Evolutionary conservation across 495 filamentous ascomycete genomes (phyloP).

Genomic region (Niebla homalea): DNA sequence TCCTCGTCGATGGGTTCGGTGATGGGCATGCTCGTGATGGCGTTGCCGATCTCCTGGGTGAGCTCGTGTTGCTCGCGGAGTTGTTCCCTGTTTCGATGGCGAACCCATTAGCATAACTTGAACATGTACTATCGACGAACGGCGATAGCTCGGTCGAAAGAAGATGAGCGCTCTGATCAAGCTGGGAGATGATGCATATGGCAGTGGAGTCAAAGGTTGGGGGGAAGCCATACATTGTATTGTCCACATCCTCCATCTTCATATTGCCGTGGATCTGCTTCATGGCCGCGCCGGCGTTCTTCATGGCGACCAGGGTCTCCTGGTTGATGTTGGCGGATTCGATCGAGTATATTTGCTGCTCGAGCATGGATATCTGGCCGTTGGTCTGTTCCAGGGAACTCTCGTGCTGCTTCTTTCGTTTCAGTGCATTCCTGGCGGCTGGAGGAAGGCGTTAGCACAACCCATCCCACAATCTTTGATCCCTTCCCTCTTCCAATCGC

Average conservation of each 20-base stretch:
- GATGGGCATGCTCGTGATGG: constrained; percentile 60
- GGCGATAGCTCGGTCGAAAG: neutral
- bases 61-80: constrained; percentile 84
- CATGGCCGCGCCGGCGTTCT: constrained; percentile 80
- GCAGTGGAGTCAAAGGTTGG: neutral
- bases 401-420: constrained; percentile 88
- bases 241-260: constrained; percentile 84
- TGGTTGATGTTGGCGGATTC: constrained; percentile 98
- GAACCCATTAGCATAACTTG: constrained; percentile 10
- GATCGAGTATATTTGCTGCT: constrained; percentile 92
- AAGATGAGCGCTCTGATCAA: neutral
- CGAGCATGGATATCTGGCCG: constrained; percentile 78
- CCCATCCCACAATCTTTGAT: neutral
- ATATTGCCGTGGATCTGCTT: constrained; percentile 79
- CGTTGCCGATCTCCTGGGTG: constrained; percentile 79
- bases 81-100: constrained; percentile 53
- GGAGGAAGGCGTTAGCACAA: neutral
- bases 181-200: neutral
- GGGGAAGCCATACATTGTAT: constrained; percentile 65
- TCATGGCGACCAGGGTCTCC: constrained; percentile 90
- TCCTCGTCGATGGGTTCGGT: constrained; percentile 69
- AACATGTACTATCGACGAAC: neutral
- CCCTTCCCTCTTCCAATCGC: neutral
- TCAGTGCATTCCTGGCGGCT: constrained; percentile 86
- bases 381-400: constrained; percentile 81